phyloP scores from a whole-genome alignment of 1,139 yeast species.

The Kazachstania sp. region DNA sequence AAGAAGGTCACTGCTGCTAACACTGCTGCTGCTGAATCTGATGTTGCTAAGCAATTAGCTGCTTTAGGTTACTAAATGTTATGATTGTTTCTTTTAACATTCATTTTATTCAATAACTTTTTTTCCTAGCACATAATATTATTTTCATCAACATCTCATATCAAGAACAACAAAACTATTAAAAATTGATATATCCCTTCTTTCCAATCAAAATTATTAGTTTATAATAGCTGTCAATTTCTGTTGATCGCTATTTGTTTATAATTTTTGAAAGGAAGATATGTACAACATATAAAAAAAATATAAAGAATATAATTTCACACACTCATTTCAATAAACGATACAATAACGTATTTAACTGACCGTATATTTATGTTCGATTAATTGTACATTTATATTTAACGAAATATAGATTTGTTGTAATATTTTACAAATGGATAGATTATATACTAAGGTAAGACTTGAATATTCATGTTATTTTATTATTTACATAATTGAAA shows the following conservation, averaged over 20 bases:
- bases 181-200: too few relatives aligned
- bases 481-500: neutral
- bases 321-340: neutral
- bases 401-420: too few relatives aligned
- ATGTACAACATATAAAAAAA: neutral
- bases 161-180: neutral
- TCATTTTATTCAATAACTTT: neutral
- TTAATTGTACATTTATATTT: neutral
- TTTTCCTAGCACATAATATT: neutral
- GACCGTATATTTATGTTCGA: too few relatives aligned
- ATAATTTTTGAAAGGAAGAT: neutral
- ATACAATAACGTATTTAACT: neutral
- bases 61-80: conserved; percentile 67
- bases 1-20: conserved; percentile 84
- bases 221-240: too few relatives aligned
- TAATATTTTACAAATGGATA: neutral
- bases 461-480: neutral
- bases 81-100: neutral
- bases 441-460: neutral
- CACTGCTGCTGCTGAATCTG: conserved; percentile 61
- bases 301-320: neutral
- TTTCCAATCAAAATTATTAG: too few relatives aligned
- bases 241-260: too few relatives aligned
- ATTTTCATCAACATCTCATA: neutral
- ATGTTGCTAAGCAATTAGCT: conserved; percentile 74